These are phyloP conservation scores for Trametes coccinea DNA, from an alignment of 768 basidiomycete species.

Conservation along the genomic window DNA sequence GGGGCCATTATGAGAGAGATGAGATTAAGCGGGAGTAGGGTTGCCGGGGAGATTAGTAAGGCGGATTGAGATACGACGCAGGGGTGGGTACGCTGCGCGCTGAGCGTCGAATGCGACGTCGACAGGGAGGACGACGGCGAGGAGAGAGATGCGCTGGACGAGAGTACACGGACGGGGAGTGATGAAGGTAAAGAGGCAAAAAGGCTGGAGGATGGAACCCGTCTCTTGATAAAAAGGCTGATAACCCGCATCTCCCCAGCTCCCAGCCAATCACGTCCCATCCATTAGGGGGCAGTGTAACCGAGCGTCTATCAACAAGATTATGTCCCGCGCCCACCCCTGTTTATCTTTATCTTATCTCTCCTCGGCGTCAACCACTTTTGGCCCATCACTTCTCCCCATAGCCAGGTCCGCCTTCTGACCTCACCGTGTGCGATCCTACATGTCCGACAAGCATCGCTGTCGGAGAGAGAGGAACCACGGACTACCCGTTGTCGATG, in stretches of 20 bases:
- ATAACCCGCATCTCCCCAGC: conserved; percentile 16
- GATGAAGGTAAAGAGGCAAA: conserved; percentile 23
- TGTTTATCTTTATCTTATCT: conserved; percentile 23
- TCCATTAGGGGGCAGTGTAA: conserved; percentile 15
- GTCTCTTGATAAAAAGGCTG: conserved; percentile 23
- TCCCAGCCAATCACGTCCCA: conserved; percentile 14
- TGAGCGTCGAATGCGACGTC: conserved; percentile 6
- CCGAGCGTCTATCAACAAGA: conserved; percentile 18
- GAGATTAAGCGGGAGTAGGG: conserved; percentile 18
- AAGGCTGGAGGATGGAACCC: conserved; percentile 17
- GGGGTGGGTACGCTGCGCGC: background rate
- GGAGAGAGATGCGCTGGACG: conserved; percentile 1
- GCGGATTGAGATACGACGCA: conserved; percentile 1
- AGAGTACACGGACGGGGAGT: conserved; percentile 11
- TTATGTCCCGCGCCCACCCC: background rate
- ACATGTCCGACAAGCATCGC: too few relatives aligned
- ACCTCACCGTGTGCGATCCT: too few relatives aligned
- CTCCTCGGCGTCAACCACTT: background rate
- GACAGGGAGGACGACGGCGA: conserved; percentile 8
- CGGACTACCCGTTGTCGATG: background rate
- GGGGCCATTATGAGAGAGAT: conserved; percentile 46
- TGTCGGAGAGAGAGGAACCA: background rate
- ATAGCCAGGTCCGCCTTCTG: background rate
- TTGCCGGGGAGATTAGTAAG: conserved; percentile 18
- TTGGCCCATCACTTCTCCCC: background rate